Base-by-base conservation (phyloP, 2,329 filamentous ascomycete species). In the Pseudocercospora macadamiae region DNA sequence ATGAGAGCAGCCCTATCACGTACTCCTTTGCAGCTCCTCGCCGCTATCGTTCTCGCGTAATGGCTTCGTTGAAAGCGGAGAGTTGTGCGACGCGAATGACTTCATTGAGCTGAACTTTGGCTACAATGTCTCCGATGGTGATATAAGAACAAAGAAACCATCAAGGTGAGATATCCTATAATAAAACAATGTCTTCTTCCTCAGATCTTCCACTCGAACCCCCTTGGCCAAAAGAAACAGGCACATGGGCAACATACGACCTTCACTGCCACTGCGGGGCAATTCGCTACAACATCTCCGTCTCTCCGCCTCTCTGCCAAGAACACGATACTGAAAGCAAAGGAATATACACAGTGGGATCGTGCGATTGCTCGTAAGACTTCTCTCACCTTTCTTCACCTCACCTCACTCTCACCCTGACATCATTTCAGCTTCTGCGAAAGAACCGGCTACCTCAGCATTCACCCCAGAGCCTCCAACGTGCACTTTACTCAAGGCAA, bases 201-300 rank as follows among this genome's bases (percentile, higher is more conserved):
- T 44, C 39, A 16, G 14, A 23, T 2, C 18, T 21, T 9, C 51
- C 44, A n/a, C 37, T 36, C 10, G 23, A 42, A 21, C 47, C 51
- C 16, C 64, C 64, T 14, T 66, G 64, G 64, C 62, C 64, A 6
- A 18, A 42, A 25, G 34, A 51, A n/a, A 62, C 62, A 14, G 61
- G 61, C 32, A 45, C 56, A 39, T 64, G 47, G 39, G 59, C 49
- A 4, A 63, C 57, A 12, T 70, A 70, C 55, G 26, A 56, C 21
- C 60, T 69, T 5, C 64, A 70, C 61, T 71, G 69, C 62, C 69
- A 71, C 62, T 71, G 69, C 61, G 66, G 63, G 36, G 57, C 68
- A 12, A 63, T 71, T 14, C 64, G 64, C 55, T 69, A 55, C 48
- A 61, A 30, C 25, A 64, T 67, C 23, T 68, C 25, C 0, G 49